Conservation (phyloP, 73 alveolate genomes). For the Paramecium primaurelia region DNA sequence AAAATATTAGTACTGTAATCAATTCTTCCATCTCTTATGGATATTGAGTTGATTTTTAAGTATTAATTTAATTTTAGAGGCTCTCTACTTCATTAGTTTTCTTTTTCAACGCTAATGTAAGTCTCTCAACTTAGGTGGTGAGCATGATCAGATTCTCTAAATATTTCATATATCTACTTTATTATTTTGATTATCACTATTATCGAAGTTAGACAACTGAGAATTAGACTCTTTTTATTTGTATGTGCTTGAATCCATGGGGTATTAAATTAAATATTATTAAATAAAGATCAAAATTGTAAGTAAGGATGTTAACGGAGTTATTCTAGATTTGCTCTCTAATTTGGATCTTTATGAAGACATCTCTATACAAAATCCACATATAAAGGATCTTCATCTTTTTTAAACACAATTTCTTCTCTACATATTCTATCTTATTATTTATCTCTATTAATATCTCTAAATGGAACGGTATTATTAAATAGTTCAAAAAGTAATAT, state of each 20-base stretch:
- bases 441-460: background rate
- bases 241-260: background rate
- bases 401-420: background rate
- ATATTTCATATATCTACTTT: background rate
- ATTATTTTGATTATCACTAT: background rate
- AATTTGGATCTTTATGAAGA: background rate
- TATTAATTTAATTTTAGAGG: background rate
- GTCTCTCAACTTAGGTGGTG: background rate
- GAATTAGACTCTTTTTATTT: background rate
- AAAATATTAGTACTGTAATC: background rate
- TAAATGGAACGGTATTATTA: constrained; percentile 71
- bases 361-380: background rate
- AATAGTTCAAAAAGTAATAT: constrained; percentile 65
- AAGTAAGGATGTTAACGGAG: background rate
- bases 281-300: background rate
- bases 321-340: background rate
- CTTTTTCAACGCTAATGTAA: background rate
- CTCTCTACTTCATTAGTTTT: background rate
- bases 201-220: background rate
- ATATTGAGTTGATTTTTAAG: background rate
- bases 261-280: background rate
- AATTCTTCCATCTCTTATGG: background rate
- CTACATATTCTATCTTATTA: background rate
- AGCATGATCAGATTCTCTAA: background rate
- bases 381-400: background rate